These are phyloP conservation scores for Apiospora saccharicola DNA, from an alignment of 2,329 filamentous ascomycete species.

Conservation along the genomic window DNA sequence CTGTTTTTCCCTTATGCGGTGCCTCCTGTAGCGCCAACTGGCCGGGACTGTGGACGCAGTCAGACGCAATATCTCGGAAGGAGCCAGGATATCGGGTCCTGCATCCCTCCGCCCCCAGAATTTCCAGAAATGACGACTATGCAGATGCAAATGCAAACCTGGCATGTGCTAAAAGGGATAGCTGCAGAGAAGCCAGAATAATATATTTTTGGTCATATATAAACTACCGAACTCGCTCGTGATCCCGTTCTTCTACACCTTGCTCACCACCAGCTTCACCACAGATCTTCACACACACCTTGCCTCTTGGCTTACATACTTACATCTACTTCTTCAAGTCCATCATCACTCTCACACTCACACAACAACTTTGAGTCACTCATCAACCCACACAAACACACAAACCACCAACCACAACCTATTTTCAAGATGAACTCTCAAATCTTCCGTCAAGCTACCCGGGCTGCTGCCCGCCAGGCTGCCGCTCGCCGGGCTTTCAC, in stretches of 20 bases:
- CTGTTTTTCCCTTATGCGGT: slow-evolving; percentile 2
- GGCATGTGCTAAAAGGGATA: slow-evolving; percentile 13
- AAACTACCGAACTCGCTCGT: slow-evolving; percentile 13
- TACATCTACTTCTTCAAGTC: neutral
- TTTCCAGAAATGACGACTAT: neutral
- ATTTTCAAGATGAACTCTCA: slow-evolving; percentile 22
- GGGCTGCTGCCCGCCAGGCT: slow-evolving; percentile 3
- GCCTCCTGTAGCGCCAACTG: neutral
- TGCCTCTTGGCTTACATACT: neutral
- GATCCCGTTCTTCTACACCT: neutral
- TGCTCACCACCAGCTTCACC: slow-evolving; percentile 1
- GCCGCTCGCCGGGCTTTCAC: slow-evolving; percentile 10
- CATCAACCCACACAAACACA: neutral
- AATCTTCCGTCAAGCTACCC: slow-evolving; percentile 4
- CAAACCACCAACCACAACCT: neutral
- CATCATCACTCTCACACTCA: neutral
- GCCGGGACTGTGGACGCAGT: neutral
- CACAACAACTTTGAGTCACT: neutral
- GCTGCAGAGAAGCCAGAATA: neutral
- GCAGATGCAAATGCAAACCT: slow-evolving; percentile 14
- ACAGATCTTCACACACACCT: neutral
- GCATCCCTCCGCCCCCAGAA: slow-evolving; percentile 16
- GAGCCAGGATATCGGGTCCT: slow-evolving; percentile 16
- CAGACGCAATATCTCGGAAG: slow-evolving; percentile 8
- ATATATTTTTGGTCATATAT: slow-evolving; percentile 5